Evolutionary conservation across 257 asterid species (phyloP), one percentile per base, ranked within the genome.

Genomic region (Thymus quinquecostatus): DNA sequence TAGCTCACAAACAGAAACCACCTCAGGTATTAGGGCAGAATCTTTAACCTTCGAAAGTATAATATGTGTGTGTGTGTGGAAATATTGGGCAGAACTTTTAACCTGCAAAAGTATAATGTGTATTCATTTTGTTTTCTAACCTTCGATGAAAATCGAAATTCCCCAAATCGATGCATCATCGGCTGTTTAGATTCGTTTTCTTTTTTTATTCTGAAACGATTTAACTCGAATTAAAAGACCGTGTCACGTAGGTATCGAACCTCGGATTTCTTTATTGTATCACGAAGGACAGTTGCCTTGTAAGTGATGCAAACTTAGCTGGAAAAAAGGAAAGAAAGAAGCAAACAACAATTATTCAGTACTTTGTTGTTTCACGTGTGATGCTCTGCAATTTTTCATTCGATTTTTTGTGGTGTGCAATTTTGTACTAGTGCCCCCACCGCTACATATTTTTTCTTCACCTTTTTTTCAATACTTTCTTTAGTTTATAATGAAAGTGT

Each of bases 271-370:
- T 21, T 21, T 21, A 21, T 21, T 21, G 21, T 21, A 21, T 21
- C 38, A 5, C 5, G 2, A 29, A 74, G 49, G 50, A 53, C 14
- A 51, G 81, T 60, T 72, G 64, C 29, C 77, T 77, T 77, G 81
- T 69, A 77, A 71, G 70, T 47, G 12, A 53, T 77, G 74, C 74
- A 66, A 77, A 58, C 58, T 28, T 70, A 10, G 73, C 44, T 71
- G 74, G 70, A 28, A 40, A 40, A 38, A 9, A 36, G 21, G 14
- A 2, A 11, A n/a, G 9, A 10, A 44, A 60, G 57, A 61, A 61
- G 66, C 54, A 27, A 7, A n/a, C 65, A n/a, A 56, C 66, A 44
- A 55, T n/a, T 45, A 53, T 59, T 41, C 38, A 60, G 13, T 21
- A 21, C 21, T 21, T 34, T 34, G 4, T 60, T 77, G 45, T 43